Base-by-base conservation (phyloP, 306 rosid species). In the Luffa aegyptiaca region DNA sequence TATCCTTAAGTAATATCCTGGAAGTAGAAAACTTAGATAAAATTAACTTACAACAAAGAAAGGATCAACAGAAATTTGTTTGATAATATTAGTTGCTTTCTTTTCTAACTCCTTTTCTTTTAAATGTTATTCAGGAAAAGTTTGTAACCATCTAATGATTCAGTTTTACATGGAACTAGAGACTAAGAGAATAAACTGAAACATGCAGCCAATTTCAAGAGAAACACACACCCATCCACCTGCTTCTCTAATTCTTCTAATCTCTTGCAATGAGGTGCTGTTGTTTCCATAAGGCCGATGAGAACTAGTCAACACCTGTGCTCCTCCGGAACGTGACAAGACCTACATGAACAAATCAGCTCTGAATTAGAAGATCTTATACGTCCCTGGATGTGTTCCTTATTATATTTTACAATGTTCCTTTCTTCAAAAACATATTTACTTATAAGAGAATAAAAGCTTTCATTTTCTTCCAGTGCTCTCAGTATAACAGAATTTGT, bases 221-320 rank as follows among this genome's bases (percentile, higher is more conserved):
- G 69, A 86, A 91, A 95, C 97, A 93, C 97, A 95, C 97, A 95
- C 99, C 99, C 99, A 95, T 91, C 99, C 99, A 90, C 99, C 98
- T 93, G 97, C 99, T 79, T 93, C 97, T 90, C 97, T 90, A 86
- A 95, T 87, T 90, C 99, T 95, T 88, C 63, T 91, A 80, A 95
- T 89, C 85, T 95, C 99, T 89, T 91, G 90, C 46, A 93, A 94
- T 79, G 96, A 88, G 80, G 57, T 81, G 69, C 79, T 90, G 90
- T 90, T 93, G 85, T 82, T 95, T 86, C 99, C 99, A 79, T 90
- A 91, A 16, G 99, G 99, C 78, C 99, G 85, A 84, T 95, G 99
- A 70, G 98, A 93, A 84, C 82, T 86, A 46, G 96, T 93, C 86
- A 95, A 85, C 44, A 86, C 85, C 84, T 95, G 93, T 39, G 89